Evolutionary conservation across 106 monocot species (phyloP).

Genomic region (Agapanthus africanus): DNA sequence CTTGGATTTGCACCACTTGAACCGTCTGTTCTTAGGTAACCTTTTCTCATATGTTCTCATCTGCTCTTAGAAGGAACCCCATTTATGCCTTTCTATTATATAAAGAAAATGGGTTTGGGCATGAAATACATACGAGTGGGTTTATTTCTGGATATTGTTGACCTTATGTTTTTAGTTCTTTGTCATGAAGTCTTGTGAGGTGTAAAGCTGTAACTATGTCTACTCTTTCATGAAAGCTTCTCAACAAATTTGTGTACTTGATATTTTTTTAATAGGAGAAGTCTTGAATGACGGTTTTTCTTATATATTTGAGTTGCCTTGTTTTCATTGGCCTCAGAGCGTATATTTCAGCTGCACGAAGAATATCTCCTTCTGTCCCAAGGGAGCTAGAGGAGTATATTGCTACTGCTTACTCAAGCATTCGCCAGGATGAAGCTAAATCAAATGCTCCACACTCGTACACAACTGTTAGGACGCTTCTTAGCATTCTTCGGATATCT

Average conservation of each 20-base stretch:
- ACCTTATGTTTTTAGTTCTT: too few species aligned
- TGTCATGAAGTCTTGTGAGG: not conserved
- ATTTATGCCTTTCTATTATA: not conserved
- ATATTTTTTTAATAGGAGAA: not conserved
- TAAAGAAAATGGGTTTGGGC: not conserved
- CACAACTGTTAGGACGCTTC: conserved; percentile 87
- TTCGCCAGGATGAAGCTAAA: conserved; percentile 96
- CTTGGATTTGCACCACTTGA: conserved; percentile 91
- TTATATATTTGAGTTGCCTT: not conserved
- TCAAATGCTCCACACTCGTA: conserved; percentile 95
- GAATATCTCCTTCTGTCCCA: conserved; percentile 71
- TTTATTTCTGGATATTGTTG: too few species aligned
- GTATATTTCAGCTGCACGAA: conserved; percentile 90
- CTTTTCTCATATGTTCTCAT: not conserved
- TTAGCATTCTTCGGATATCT: conserved; percentile 96
- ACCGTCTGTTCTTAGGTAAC: conserved; percentile 84
- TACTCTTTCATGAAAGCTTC: not conserved
- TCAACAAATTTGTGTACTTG: not conserved
- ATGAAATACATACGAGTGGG: too few species aligned
- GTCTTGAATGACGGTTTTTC: not conserved
- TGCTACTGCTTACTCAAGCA: conserved; percentile 90
- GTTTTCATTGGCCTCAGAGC: conserved; percentile 35
- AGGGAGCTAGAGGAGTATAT: conserved; percentile 93
- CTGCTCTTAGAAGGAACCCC: not conserved
- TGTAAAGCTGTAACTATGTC: not conserved